Evolutionary conservation across 1,284 basidiomycete species (phyloP), one percentile per base, ranked within the genome.

Genomic region (Rhodofomes roseus): DNA sequence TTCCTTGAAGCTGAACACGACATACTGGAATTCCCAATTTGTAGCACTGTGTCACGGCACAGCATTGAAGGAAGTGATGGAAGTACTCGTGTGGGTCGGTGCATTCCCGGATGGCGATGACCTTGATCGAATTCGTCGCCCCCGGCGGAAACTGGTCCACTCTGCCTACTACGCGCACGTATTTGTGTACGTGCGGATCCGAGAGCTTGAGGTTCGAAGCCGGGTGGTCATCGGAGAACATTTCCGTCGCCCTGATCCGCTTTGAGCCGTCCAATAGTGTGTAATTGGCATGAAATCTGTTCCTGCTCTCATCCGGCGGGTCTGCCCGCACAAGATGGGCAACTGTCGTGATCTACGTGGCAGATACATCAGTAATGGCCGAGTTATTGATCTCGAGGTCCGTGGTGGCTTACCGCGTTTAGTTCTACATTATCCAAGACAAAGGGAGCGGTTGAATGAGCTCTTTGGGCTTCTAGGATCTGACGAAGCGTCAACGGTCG

Each of bases 401-500:
- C 57, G 22, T 20, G 41, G 16, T 16, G n/a, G 43, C 62, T 48
- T 27, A 72, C 71, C 27, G 54, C 57, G 18, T 65, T 43, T 22
- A 84, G 70, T 55, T 84, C 81, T 18, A 75, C 71, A 7, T 77
- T 80, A 65, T 87, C 84, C 54, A 88, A 80, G n/a, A 68, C 73
- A 68, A 85, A 86, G 25, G 82, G 79, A 1, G 81, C 77, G 54
- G 82, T 80, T 0, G 77, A 71, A 60, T 84, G 80, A 2, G 76
- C 71, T 63, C 82, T 81, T 48, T 71, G 66, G 4, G 86, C 85
- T 23, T 76, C 72, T 39, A 78, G 59, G 44, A 89, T 71, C 71
- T 89, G 86, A 55, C 81, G 79, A 61, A 89, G 77, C 5, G 86
- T 89, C 12, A 87, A 80, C 3, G 87, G 85, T 40, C 85, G 77